Evolutionary conservation across 805 yeast genomes (phyloP).

Genomic region (Kodamaea nitidulidarum): DNA sequence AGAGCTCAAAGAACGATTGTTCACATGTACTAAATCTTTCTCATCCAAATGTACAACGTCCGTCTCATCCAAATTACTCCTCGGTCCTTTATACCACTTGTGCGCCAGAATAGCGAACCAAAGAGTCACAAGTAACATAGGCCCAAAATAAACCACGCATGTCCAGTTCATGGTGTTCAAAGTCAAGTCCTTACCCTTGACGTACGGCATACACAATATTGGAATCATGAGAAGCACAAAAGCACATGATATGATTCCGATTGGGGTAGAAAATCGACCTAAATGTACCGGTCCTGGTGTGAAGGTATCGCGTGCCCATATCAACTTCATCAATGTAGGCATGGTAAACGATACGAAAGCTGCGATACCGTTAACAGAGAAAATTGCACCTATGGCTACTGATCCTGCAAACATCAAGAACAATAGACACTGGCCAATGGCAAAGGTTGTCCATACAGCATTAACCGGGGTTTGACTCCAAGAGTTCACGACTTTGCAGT

Average conservation of each 20-base stretch:
- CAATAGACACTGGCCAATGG: constrained; percentile 52
- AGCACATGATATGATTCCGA: constrained; percentile 44
- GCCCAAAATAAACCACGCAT: constrained; percentile 55
- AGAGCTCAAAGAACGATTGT: constrained; percentile 4
- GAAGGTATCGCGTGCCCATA: constrained; percentile 50
- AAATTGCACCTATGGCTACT: constrained; percentile 66
- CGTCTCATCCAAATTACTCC: constrained; percentile 42
- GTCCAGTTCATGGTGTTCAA: constrained; percentile 53
- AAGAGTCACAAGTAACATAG: constrained; percentile 45
- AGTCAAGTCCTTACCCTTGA: constrained; percentile 33
- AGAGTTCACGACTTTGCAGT: constrained; percentile 47
- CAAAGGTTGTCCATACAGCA: constrained; percentile 58
- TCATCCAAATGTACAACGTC: constrained; percentile 16
- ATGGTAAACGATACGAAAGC: constrained; percentile 62
- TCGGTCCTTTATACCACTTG: constrained; percentile 61
- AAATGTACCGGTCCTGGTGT: constrained; percentile 65
- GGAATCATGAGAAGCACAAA: constrained; percentile 57
- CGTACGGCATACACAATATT: constrained; percentile 52
- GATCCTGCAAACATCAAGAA: constrained; percentile 61
- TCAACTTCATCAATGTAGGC: constrained; percentile 58
- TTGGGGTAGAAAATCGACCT: constrained; percentile 47
- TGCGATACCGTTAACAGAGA: constrained; percentile 69
- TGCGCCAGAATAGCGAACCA: constrained; percentile 55
- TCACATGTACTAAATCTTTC: constrained; percentile 1
- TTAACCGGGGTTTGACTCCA: constrained; percentile 58